Evolutionary conservation across 352 stramenopile genomes (phyloP).

Genomic region (Phytophthora ramorum): DNA sequence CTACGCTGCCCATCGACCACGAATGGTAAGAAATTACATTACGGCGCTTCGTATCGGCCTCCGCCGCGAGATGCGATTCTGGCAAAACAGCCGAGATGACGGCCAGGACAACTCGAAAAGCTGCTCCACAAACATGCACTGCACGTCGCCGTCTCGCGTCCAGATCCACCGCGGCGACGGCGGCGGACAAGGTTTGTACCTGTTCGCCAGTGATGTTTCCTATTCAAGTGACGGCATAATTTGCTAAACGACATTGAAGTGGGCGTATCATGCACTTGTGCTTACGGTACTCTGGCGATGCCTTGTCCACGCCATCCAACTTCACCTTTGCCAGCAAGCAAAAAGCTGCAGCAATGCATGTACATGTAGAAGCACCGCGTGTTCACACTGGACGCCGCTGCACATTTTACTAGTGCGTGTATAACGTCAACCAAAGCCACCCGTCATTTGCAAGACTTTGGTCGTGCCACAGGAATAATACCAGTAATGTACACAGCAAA

Average conservation of each 20-base stretch:
- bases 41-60: constrained; percentile 5
- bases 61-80: constrained; percentile 21
- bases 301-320: constrained; percentile 23
- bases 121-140: neutral
- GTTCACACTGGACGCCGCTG: neutral
- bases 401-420: no score
- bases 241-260: constrained; percentile 19
- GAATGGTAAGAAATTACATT: constrained; percentile 11
- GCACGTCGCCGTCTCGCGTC: constrained; percentile 16
- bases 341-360: neutral
- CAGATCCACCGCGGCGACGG: neutral
- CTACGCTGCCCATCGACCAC: constrained; percentile 24
- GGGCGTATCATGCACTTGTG: constrained; percentile 2
- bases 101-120: constrained; percentile 8
- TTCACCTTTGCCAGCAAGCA: constrained; percentile 1
- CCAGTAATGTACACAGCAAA: neutral
- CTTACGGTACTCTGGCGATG: neutral
- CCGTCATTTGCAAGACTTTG: neutral
- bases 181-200: neutral
- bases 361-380: neutral
- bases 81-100: constrained; percentile 33
- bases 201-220: neutral
- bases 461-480: neutral
- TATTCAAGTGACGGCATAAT: neutral
- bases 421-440: no score